Base-by-base conservation (phyloP, 495 filamentous ascomycete species). In the Penicillium crystallinum region DNA sequence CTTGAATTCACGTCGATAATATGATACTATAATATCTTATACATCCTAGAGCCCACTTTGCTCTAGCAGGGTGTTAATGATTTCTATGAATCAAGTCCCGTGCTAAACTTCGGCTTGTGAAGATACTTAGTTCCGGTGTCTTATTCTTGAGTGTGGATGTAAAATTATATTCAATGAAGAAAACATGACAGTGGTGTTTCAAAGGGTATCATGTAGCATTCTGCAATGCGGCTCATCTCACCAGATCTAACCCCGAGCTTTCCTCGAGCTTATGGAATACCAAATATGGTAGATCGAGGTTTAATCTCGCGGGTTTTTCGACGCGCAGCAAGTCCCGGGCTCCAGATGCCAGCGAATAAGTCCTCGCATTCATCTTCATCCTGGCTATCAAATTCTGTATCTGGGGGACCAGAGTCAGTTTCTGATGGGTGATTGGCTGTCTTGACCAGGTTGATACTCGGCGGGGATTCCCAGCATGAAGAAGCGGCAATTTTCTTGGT, bases 291-390 rank as follows among this genome's bases (percentile, higher is more conserved):
- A 21, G 62, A 49, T 46, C 58, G 54, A 23, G 60, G 55, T 29
- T 67, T 71, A 39, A 76, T 64, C 42, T 74, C 74, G 61, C 75
- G 88, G 49, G 72, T 72, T 67, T 75, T 75, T 56, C 90, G 75
- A 58, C 89, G 77, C 21, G 72, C 74, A 30, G 88, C 91, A 34
- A 82, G 66, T 42, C 79, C 79, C 14, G 85, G 74, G 58, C 84
- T 88, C 92, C 92, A 97, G 2, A 89, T 77, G 0, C 92, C 92
- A 10, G 82, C 78, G 71, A 97, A 97, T 44, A 97, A 63, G 67
- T 96, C 91, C 61, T 97, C 92, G 55, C 91, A 95, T 71, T 97
- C 92, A 45, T 95, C 90, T 62, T 96, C 90, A 65, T 97, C 92
- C 42, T 91, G 83, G 53, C 84, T 89, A 71, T 97, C 90, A 65